phyloP scores from a whole-genome alignment of 306 rosid species.

The Chamaecrista fasciculata region DNA sequence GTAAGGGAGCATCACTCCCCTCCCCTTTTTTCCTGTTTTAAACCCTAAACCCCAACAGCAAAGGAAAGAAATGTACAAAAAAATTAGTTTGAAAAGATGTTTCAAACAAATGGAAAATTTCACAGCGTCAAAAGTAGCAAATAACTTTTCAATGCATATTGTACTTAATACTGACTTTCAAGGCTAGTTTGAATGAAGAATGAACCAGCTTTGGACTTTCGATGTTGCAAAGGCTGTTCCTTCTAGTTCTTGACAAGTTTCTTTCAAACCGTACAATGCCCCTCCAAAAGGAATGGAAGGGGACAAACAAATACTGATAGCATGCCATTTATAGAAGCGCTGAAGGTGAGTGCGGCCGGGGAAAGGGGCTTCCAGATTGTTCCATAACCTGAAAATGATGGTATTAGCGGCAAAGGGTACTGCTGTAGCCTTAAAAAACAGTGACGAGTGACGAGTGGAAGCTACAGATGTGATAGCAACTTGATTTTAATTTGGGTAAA shows the following conservation, averaged over 20 bases:
- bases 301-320: constrained; percentile 33
- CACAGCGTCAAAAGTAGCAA: not conserved
- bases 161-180: constrained; percentile 33
- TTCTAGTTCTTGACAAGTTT: constrained; percentile 20
- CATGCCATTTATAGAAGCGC: constrained; percentile 49
- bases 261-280: constrained; percentile 28
- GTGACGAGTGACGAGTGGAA: not conserved
- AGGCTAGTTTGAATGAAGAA: constrained; percentile 20
- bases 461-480: not conserved
- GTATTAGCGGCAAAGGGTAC: not conserved
- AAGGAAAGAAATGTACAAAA: not conserved
- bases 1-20: not conserved
- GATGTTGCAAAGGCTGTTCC: constrained; percentile 7
- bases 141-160: not conserved
- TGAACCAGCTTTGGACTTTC: constrained; percentile 27
- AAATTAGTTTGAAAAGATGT: not conserved
- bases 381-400: constrained; percentile 27
- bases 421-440: not conserved
- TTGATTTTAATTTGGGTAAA: not conserved
- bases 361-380: not conserved
- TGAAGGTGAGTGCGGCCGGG: not conserved
- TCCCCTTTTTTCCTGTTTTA: not conserved
- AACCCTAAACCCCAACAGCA: not conserved
- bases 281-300: constrained; percentile 37
- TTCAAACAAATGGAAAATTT: not conserved